Percentiles rank a stretch among this genome's conserved stretches.
These are phyloP conservation scores for Fusarium anguioides DNA, from an alignment of 2,329 filamentous ascomycete species.

Conservation along the genomic window DNA sequence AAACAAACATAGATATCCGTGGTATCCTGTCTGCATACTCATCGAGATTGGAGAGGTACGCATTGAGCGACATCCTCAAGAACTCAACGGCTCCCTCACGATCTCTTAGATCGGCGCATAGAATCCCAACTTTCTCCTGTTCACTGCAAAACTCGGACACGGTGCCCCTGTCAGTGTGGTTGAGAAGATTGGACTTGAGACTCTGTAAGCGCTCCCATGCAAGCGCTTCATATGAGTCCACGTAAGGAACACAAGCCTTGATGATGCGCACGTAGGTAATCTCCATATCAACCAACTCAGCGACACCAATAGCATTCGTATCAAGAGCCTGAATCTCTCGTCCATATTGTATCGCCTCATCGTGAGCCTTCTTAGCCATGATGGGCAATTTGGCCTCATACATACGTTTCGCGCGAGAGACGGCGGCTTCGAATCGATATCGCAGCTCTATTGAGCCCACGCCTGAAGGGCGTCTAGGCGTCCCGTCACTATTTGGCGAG, in stretches of 20 bases:
- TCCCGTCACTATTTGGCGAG: background rate
- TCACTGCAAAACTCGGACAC: background rate
- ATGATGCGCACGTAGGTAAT: constrained; percentile 9
- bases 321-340: background rate
- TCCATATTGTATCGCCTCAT: constrained; percentile 4
- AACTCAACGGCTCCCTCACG: constrained; percentile 5
- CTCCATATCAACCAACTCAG: constrained; percentile 1
- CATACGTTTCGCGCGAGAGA: constrained; percentile 6
- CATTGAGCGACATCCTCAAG: background rate
- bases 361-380: constrained; percentile 18
- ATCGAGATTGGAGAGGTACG: background rate
- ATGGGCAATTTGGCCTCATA: background rate
- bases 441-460: background rate
- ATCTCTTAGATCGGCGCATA: constrained; percentile 16
- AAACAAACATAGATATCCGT: constrained; percentile 7
- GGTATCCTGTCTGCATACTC: background rate
- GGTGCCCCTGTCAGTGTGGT: background rate
- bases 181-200: background rate
- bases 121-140: background rate
- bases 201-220: background rate
- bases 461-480: background rate
- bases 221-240: background rate
- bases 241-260: background rate
- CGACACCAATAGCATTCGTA: background rate
- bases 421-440: constrained; percentile 6